Conservation (phyloP, 2,329 filamentous ascomycete species). For the Xylariaceae sp. region DNA sequence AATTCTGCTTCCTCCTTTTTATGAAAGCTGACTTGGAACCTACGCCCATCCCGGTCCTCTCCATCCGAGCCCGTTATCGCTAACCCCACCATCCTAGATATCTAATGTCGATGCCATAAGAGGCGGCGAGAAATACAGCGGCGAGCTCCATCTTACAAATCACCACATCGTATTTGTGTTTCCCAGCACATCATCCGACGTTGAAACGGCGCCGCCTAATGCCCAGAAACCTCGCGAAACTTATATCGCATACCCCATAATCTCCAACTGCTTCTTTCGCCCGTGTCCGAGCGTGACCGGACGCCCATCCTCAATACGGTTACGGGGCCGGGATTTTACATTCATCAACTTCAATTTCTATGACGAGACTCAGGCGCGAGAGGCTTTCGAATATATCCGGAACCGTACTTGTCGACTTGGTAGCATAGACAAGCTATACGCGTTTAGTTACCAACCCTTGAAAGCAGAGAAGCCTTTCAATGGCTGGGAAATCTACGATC, state of each 20-base stretch:
- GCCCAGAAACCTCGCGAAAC: slow-evolving; percentile 60
- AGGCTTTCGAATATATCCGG: slow-evolving; percentile 87
- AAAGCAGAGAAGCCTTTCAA: slow-evolving; percentile 73
- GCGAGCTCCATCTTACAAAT: slow-evolving; percentile 63
- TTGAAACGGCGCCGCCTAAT: slow-evolving; percentile 23
- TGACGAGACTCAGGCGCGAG: slow-evolving; percentile 73
- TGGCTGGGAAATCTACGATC: slow-evolving; percentile 85
- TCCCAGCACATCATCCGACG: slow-evolving; percentile 27
- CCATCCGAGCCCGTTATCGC: slow-evolving; percentile 19
- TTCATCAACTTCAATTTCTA: slow-evolving; percentile 90
- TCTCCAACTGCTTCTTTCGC: slow-evolving; percentile 77
- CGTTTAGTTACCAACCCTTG: slow-evolving; percentile 81
- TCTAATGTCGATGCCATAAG: slow-evolving; percentile 65
- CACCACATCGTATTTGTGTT: slow-evolving; percentile 56
- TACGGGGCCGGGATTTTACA: slow-evolving; percentile 91
- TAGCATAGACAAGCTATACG: slow-evolving; percentile 85
- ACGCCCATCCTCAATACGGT: slow-evolving; percentile 77
- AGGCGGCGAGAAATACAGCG: slow-evolving; percentile 58
- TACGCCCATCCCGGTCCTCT: background rate
- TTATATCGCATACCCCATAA: slow-evolving; percentile 95
- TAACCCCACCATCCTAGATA: slow-evolving; percentile 45
- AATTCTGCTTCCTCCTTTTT: slow-evolving; percentile 3
- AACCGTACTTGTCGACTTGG: slow-evolving; percentile 79
- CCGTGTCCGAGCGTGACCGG: slow-evolving; percentile 71
- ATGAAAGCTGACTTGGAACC: background rate